Base-by-base conservation (phyloP, 352 stramenopile genomes). In the Thalassiosira mediterranea region DNA sequence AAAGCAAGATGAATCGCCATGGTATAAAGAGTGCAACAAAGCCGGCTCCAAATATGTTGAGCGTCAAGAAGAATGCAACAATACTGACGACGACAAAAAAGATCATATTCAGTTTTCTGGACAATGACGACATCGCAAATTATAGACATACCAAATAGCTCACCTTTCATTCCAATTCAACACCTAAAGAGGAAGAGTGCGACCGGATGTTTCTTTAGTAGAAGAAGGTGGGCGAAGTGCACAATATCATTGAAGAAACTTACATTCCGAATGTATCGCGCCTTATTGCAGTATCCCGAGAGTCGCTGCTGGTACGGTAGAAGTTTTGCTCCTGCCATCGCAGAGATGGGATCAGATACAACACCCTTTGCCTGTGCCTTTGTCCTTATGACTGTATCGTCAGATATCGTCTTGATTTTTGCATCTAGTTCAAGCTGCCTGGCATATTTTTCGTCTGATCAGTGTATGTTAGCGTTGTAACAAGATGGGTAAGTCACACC, bases 1-100 rank as follows among this genome's bases (percentile, higher is more conserved):
- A 88, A 38, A 37, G 70, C 21, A 90, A 62, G 57, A 89, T 61
- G 48, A 88, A 91, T 25, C 42, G 56, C 86, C 86, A 91, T 15
- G 83, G 86, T 17, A 91, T 48, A 4, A 90, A 31, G 2, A 90
- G 65, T 3, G 75, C 47, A 19, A 84, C 59, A 10, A 84, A 32
- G 3, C 76, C 78, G 37, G 62, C 49, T 5, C 19, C 63, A 48
- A 88, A 79, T 42, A 87, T 81, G 56, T 42, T 53, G 13, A 80
- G 46, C 25, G 83, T 89, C 4, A 87, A 69, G 38, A 71, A 71
- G 34, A 91, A 91, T 1, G 75, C 82, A 34, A 87, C 34, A n/a
- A n/a, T n/a, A n/a, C n/a, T n/a, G n/a, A n/a, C n/a, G n/a, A n/a
- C n/a, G n/a, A n/a, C n/a, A n/a, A n/a, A n/a, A n/a, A n/a, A n/a